Conservation (phyloP, 257 asterid species). For the Nicotiana undulata region DNA sequence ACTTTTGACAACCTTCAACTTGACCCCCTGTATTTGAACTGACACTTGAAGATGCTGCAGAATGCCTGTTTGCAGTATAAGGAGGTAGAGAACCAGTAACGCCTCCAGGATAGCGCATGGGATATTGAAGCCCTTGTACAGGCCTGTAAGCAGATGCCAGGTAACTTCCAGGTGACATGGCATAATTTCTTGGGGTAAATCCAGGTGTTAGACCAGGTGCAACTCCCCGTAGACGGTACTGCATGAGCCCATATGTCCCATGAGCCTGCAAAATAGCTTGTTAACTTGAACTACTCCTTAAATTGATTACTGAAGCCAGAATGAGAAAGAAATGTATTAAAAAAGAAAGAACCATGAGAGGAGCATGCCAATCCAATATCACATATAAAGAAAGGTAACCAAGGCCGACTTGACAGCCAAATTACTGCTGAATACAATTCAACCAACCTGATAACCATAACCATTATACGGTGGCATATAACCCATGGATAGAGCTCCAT, state of each 20-base stretch:
- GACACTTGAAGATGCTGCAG: conserved; percentile 88
- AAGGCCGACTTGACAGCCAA: background rate
- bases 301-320: conserved; percentile 7
- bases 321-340: conserved; percentile 11
- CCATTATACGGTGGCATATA: conserved; percentile 80
- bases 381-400: background rate
- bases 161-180: conserved; percentile 46
- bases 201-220: conserved; percentile 59
- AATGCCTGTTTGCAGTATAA: conserved; percentile 40
- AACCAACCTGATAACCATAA: conserved; percentile 87
- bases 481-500: conserved; percentile 78
- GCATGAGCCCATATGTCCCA: conserved; percentile 77
- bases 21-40: conserved; percentile 57
- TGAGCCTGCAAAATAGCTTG: conserved; percentile 54
- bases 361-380: background rate
- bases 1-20: conserved; percentile 55
- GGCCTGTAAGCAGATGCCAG: conserved; percentile 54
- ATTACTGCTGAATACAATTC: background rate
- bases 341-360: conserved; percentile 4
- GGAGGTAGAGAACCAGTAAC: conserved; percentile 52
- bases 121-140: conserved; percentile 65
- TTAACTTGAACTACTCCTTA: conserved; percentile 22
- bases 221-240: conserved; percentile 61
- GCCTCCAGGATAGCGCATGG: conserved; percentile 58
- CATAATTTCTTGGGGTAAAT: conserved; percentile 51